Base-by-base conservation (phyloP, 768 basidiomycete species). In the Sarcodon aspratus region DNA sequence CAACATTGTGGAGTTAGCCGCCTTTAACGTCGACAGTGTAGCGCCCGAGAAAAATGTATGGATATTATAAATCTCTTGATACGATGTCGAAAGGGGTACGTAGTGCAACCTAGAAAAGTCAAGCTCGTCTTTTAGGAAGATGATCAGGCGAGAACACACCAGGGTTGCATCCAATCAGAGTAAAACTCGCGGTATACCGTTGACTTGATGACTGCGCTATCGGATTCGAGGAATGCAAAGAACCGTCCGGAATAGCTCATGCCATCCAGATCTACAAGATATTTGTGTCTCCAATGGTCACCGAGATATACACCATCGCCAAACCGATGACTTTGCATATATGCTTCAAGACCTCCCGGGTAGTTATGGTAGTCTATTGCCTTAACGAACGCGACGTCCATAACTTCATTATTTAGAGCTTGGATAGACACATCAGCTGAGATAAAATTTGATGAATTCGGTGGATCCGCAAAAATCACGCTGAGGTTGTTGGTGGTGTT, bases 171-270 rank as follows among this genome's bases (percentile, higher is more conserved):
- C 90, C 94, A 94, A 48, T 86, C 91, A 1, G 76, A 80, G 66
- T 82, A 94, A 66, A 79, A 97, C 61, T 97, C 95, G 35, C 82
- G 78, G 61, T 95, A 95, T 3, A 96, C 82, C 0, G 91, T 94
- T 15, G 85, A 74, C 66, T 98, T 97, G 51, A 98, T 65, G 9
- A 91, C 88, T 2, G 82, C 88, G 53, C 89, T 90, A 62, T 95
- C 91, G 47, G 85, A 92, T 38, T 82, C 84, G 57, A 92, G 64
- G 60, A 90, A 80, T 1, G 82, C 75, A 74, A 91, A 80, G 63
- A 96, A 93, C 10, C 91, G 74, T 3, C 84, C 94, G 27, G 85
- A 91, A 64, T 97, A 98, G 15, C 88, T 84, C 87, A 93, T 94
- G 12, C 95, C 94, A 59, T 96, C 94, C 49, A 98, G 65, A 64